These are phyloP conservation scores for Phaseolus coccineus DNA, from an alignment of 331 rosid species.

Conservation along the genomic window DNA sequence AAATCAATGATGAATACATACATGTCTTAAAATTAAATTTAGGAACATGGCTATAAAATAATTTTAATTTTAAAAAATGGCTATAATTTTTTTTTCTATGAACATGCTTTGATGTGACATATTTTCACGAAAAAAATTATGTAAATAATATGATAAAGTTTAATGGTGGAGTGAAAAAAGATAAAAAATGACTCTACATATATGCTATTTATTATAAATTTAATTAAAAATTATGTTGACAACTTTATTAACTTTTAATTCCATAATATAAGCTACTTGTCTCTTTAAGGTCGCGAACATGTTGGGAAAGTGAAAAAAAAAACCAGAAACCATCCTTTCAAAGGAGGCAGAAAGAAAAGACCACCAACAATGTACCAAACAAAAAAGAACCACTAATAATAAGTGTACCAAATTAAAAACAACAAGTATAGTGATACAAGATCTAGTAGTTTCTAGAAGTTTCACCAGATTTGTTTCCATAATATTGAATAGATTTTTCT, in stretches of 20 bases:
- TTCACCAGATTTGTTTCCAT: neutral
- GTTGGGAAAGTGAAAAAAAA: neutral
- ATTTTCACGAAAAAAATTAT: neutral
- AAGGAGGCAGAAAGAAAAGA: neutral
- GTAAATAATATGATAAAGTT: neutral
- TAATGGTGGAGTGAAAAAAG: neutral
- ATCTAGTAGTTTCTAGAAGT: constrained; percentile 40
- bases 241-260: neutral
- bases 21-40: neutral
- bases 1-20: neutral
- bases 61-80: neutral
- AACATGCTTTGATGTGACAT: neutral
- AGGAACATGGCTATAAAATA: neutral
- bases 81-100: no score
- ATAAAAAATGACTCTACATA: neutral
- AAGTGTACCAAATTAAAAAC: constrained; percentile 2
- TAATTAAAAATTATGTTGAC: neutral
- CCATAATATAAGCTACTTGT: constrained; percentile 12
- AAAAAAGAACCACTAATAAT: constrained; percentile 29
- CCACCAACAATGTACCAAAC: constrained; percentile 16
- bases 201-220: neutral
- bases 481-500: neutral
- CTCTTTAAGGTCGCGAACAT: constrained; percentile 9
- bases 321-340: neutral
- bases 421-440: neutral